These are phyloP conservation scores for Ilyonectria mors-panacis DNA, from an alignment of 2,329 filamentous ascomycete species.

Conservation along the genomic window DNA sequence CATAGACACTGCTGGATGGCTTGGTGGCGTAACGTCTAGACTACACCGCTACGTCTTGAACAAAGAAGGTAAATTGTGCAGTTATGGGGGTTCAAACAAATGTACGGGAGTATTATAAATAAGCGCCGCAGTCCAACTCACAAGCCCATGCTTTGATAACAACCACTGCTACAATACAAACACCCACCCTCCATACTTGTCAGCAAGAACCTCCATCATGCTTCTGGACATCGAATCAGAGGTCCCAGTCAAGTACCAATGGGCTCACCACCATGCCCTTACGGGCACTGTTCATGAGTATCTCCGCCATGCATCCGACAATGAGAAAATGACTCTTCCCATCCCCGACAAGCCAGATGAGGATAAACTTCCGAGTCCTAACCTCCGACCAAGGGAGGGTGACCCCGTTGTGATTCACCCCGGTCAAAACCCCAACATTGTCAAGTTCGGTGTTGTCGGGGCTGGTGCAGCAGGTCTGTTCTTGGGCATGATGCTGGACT, in stretches of 20 bases:
- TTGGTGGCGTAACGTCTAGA: neutral
- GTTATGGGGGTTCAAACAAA: neutral
- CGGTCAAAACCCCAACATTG: neutral
- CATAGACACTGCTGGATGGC: neutral
- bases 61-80: neutral
- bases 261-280: neutral
- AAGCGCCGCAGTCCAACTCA: neutral
- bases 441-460: constrained; percentile 21
- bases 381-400: too few species aligned
- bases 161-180: neutral
- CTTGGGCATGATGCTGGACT: constrained; percentile 23
- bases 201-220: neutral
- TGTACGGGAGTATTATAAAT: neutral
- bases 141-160: neutral
- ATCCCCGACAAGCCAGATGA: neutral
- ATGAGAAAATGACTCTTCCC: neutral
- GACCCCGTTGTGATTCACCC: neutral
- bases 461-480: constrained; percentile 33
- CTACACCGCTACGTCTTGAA: neutral
- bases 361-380: neutral
- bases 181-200: neutral
- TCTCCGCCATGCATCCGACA: neutral
- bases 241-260: neutral
- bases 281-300: neutral
- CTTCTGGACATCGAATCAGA: neutral